Evolutionary conservation across 1,284 basidiomycete genomes (phyloP).

Genomic region (Leccinum subfulvum): DNA sequence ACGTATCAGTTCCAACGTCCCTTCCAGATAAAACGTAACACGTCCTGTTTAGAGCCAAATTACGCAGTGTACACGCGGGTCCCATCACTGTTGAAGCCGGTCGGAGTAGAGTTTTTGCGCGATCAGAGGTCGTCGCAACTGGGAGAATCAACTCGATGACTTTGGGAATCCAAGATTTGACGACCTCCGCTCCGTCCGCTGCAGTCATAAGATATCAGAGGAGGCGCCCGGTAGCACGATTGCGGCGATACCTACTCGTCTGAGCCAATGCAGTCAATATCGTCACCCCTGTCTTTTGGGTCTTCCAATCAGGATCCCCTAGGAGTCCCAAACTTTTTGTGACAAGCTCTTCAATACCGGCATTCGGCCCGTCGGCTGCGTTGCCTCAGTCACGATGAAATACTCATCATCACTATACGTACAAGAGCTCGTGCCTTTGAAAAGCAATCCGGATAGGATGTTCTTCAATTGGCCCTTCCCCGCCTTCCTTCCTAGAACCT

Average conservation of each 20-base stretch:
- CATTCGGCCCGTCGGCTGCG: slow-evolving; percentile 10
- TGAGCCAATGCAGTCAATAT: slow-evolving; percentile 25
- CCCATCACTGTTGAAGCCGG: slow-evolving; percentile 25
- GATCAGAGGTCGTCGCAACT: background rate
- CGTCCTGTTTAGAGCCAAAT: background rate
- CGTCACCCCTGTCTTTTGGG: slow-evolving; percentile 25
- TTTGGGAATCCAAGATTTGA: slow-evolving; percentile 9
- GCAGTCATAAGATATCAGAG: background rate
- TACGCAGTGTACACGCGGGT: background rate
- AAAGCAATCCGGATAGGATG: slow-evolving; percentile 23
- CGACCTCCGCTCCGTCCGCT: slow-evolving; percentile 18
- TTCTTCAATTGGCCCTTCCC: slow-evolving; percentile 14
- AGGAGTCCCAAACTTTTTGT: slow-evolving; percentile 13
- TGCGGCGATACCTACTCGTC: slow-evolving; percentile 14
- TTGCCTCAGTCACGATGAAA: background rate
- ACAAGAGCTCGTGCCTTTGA: slow-evolving; percentile 16
- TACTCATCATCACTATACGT: background rate
- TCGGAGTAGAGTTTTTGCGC: background rate
- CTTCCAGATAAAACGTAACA: background rate
- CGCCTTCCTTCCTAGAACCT: slow-evolving; percentile 20
- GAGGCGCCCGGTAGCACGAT: background rate
- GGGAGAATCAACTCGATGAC: slow-evolving; percentile 24
- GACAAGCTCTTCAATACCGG: slow-evolving; percentile 15
- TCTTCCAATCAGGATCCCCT: slow-evolving; percentile 10
- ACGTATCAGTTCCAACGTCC: background rate